phyloP scores from a whole-genome alignment of 2,329 filamentous ascomycete species.

The Lecanicillium sp. region DNA sequence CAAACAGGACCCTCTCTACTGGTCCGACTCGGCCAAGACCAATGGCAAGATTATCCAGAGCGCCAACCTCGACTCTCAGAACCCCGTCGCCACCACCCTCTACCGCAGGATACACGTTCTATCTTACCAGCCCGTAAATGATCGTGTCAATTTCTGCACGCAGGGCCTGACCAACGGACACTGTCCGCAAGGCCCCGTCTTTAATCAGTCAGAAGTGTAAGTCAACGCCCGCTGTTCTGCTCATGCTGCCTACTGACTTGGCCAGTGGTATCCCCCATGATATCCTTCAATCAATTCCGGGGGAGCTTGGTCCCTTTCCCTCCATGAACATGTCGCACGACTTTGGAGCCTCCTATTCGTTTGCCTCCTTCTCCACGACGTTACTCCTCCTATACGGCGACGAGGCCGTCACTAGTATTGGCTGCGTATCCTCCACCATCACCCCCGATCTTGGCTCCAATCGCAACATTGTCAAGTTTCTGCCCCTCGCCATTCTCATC shows the following conservation, averaged over 20 bases:
- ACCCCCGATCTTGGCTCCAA: conserved; percentile 76
- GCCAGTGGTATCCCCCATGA: conserved; percentile 29
- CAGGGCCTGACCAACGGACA: conserved; percentile 49
- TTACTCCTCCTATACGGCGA: conserved; percentile 74
- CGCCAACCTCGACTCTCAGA: conserved; percentile 20
- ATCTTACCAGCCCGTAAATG: conserved; percentile 64
- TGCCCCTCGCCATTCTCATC: conserved; percentile 73
- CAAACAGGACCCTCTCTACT: conserved; percentile 43
- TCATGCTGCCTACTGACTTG: conserved; percentile 15
- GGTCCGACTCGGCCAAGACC: conserved; percentile 55
- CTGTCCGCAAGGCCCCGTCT: conserved; percentile 73
- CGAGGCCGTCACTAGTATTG: conserved; percentile 53
- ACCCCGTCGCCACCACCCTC: conserved; percentile 65
- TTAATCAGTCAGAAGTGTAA: conserved; percentile 42
- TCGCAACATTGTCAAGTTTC: conserved; percentile 62
- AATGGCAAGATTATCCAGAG: conserved; percentile 72
- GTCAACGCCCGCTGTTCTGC: conserved; percentile 16
- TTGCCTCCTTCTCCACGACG: conserved; percentile 71
- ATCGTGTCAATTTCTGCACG: conserved; percentile 59
- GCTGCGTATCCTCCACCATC: conserved; percentile 74
- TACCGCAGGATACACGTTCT: conserved; percentile 66
- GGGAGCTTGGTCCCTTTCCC: conserved; percentile 44
- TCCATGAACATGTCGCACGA: conserved; percentile 69
- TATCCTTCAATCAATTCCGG: conserved; percentile 45
- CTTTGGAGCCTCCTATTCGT: conserved; percentile 77